Base-by-base conservation (phyloP, 805 yeast species). In the Pachysolen tannophilus region DNA sequence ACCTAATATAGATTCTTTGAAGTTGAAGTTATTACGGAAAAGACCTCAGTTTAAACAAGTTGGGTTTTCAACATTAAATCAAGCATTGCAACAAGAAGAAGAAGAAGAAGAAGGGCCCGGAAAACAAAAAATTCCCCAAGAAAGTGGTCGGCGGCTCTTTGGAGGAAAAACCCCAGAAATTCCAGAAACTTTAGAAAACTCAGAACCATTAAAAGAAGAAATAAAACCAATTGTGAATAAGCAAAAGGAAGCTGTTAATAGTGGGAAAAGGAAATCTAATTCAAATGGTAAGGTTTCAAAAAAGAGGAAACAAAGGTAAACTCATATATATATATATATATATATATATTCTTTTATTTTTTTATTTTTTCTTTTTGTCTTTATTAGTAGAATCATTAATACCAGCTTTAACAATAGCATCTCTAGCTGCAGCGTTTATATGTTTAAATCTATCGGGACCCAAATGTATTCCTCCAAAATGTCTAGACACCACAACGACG, bases 391-490 rank as follows among this genome's bases (percentile, higher is more conserved):
- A 74, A 0, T n/a, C n/a, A n/a, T n/a, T n/a, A n/a, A n/a, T n/a
- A n/a, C 75, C 76, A 3, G 85, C 94, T 35, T 63, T 69, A 2
- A 76, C 58, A 0, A 92, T 67, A 0, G 90, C 96, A 33, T 86
- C 92, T 49, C 97, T 66, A 0, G 97, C 88, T 1, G 86, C 75
- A 3, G 87, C 67, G 50, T 90, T 92, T 39, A 92, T 92, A 55
- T 92, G 97, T 48, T 83, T 87, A 63, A 92, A 92, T 43, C 95
- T 64, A 56, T 85, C 97, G 1, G 97, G 92, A 0, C 98, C 98
- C 16, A 92, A 57, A 44, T 82, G 94, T 0, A 70, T 68, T 5
- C 98, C 98, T 13, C 95, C 96, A 54, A 72, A 92, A 96, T 97
- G 90, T 41, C 98, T 61, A 23, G 82, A 75, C 2, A 90, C 95